phyloP scores from a whole-genome alignment of 139 green algal genomes.

The Zygnema cylindricum region DNA sequence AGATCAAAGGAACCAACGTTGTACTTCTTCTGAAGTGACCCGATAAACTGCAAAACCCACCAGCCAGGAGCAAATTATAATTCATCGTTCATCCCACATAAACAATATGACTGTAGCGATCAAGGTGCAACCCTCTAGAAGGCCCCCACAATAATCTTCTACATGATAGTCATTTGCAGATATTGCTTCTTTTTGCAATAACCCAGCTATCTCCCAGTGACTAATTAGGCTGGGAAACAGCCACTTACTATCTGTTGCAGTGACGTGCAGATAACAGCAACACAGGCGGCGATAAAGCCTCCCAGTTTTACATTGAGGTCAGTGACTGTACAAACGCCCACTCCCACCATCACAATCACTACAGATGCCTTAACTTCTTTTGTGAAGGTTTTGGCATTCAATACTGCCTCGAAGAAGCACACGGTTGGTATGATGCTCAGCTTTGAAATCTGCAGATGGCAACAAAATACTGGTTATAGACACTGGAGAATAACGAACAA shows the following conservation, averaged over 20 bases:
- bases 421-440: slow-evolving; percentile 94
- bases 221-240: too few relatives aligned
- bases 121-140: too few relatives aligned
- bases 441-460: slow-evolving; percentile 84
- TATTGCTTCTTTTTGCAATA: neutral
- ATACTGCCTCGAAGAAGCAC: slow-evolving; percentile 83
- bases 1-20: slow-evolving; percentile 82
- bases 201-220: neutral
- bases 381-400: slow-evolving; percentile 69
- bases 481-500: too few relatives aligned
- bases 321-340: slow-evolving; percentile 57
- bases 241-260: slow-evolving; percentile 87
- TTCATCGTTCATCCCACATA: too few relatives aligned
- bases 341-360: slow-evolving; percentile 59
- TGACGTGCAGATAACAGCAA: slow-evolving; percentile 82
- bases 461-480: too few relatives aligned
- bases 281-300: slow-evolving; percentile 78
- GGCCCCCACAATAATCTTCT: too few relatives aligned
- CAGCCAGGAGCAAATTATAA: too few relatives aligned
- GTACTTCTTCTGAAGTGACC: slow-evolving; percentile 83
- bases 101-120: too few relatives aligned
- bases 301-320: slow-evolving; percentile 43
- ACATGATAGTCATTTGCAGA: neutral
- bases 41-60: slow-evolving; percentile 74
- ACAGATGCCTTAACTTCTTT: slow-evolving; percentile 80